A percentile compares a stretch with the other conserved stretches of the same genome.
phyloP scores from a whole-genome alignment of 2,329 filamentous ascomycete species.

The Hypoxylon sp. region DNA sequence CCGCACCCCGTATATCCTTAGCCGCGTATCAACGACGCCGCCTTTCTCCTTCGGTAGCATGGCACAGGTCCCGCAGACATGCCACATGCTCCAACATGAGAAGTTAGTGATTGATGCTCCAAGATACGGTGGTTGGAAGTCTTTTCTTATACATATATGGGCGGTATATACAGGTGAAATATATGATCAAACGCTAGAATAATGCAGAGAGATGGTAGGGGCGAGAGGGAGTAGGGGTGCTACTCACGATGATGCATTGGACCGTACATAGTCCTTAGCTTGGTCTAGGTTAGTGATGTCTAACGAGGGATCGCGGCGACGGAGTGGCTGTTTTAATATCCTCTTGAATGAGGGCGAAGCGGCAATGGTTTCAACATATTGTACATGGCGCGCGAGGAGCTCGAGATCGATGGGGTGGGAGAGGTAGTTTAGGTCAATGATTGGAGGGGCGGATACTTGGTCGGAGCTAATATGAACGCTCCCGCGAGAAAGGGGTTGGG shows the following conservation, averaged over 20 bases:
- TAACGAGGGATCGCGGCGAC: conserved; percentile 10
- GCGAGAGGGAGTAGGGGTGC: neutral
- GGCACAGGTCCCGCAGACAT: conserved; percentile 47
- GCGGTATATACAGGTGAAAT: too few species aligned
- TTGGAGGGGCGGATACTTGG: conserved; percentile 2
- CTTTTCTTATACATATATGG: neutral
- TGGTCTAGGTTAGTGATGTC: conserved; percentile 7
- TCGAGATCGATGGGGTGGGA: conserved; percentile 31
- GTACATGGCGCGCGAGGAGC: conserved; percentile 32
- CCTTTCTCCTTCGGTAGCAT: conserved; percentile 54
- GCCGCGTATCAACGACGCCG: conserved; percentile 54
- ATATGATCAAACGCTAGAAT: neutral
- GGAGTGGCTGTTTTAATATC: conserved; percentile 39
- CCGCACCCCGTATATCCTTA: conserved; percentile 55
- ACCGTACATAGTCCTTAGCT: conserved; percentile 35
- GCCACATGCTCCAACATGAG: conserved; percentile 38
- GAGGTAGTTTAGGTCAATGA: conserved; percentile 33
- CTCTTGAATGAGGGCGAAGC: conserved; percentile 20
- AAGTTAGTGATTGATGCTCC: neutral
- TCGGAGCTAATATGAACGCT: conserved; percentile 34
- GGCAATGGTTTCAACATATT: conserved; percentile 31
- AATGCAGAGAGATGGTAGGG: too few species aligned
- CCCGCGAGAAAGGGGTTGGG: conserved; percentile 37
- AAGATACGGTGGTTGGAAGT: neutral
- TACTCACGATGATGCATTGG: conserved; percentile 36